phyloP scores from a whole-genome alignment of 305 asterid genomes.

The Fraxinus greggii region DNA sequence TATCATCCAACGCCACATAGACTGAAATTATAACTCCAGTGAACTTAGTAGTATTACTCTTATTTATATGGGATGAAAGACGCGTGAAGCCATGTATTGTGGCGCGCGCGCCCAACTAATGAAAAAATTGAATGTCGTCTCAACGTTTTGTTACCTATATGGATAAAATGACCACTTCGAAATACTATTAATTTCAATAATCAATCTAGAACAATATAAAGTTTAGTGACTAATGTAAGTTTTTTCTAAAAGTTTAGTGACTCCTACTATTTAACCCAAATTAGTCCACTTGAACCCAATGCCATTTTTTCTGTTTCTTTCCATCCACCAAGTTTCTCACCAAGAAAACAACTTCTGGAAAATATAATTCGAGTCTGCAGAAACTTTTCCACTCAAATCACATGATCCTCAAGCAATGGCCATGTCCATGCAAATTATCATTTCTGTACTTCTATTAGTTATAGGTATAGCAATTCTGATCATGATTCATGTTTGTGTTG shows the following conservation, averaged over 20 bases:
- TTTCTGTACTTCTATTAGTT: slow-evolving; percentile 33
- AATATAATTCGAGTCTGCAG: background rate
- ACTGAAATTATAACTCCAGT: no score
- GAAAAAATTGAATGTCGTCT: background rate
- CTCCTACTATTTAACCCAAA: background rate
- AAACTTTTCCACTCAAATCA: background rate
- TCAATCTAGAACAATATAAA: background rate
- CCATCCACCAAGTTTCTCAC: slow-evolving; percentile 25
- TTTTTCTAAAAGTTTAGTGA: background rate
- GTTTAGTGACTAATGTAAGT: background rate
- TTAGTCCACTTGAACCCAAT: slow-evolving; percentile 25
- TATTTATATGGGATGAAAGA: background rate
- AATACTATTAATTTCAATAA: background rate
- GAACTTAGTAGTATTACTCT: no score
- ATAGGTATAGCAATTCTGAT: slow-evolving; percentile 35
- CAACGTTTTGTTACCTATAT: background rate
- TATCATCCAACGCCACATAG: no score
- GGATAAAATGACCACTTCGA: background rate
- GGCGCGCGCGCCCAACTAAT: background rate
- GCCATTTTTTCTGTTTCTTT: slow-evolving; percentile 24
- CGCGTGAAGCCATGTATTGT: background rate
- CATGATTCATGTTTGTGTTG: slow-evolving; percentile 44
- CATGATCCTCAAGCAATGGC: slow-evolving; percentile 15
- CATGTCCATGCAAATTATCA: slow-evolving; percentile 35
- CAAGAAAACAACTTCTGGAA: slow-evolving; percentile 2